Conservation (phyloP, 768 basidiomycete genomes). For the Russula sp. region DNA sequence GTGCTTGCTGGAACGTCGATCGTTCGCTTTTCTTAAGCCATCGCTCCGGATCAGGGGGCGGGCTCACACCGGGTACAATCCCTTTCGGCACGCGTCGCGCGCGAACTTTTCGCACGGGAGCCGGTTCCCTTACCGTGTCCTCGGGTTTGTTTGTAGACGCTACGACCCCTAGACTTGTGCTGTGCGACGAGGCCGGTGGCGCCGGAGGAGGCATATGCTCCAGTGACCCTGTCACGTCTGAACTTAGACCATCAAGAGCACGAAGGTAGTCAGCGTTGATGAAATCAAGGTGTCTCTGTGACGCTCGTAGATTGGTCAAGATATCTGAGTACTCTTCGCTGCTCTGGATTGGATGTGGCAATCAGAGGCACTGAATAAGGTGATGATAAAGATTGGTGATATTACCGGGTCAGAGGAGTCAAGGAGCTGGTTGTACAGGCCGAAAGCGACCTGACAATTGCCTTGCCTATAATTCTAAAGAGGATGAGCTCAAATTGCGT, state of each 20-base stretch:
- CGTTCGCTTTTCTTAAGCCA: constrained; percentile 87
- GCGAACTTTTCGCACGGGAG: constrained; percentile 43
- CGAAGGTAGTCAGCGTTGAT: constrained; percentile 62
- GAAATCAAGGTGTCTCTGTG: constrained; percentile 81
- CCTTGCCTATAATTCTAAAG: constrained; percentile 72
- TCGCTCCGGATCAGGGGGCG: constrained; percentile 78
- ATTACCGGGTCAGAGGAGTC: constrained; percentile 71
- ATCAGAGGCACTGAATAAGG: constrained; percentile 13
- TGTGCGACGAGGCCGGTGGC: constrained; percentile 32
- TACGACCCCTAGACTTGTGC: constrained; percentile 27
- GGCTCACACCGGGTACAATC: constrained; percentile 74
- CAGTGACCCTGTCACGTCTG: constrained; percentile 44
- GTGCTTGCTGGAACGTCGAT: constrained; percentile 46
- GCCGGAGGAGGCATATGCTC: constrained; percentile 59
- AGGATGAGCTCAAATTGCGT: constrained; percentile 20
- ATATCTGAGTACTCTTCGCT: constrained; percentile 88
- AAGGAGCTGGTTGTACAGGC: constrained; percentile 75
- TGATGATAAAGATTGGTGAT: constrained; percentile 27
- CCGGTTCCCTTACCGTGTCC: constrained; percentile 31
- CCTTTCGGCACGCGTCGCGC: constrained; percentile 66
- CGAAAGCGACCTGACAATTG: constrained; percentile 63
- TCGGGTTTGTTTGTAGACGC: constrained; percentile 31
- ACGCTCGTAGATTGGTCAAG: constrained; percentile 75
- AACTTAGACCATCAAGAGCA: constrained; percentile 55
- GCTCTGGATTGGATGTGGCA: constrained; percentile 46